phyloP scores from a whole-genome alignment of 352 stramenopile genomes.

The Phytophthora capsici region DNA sequence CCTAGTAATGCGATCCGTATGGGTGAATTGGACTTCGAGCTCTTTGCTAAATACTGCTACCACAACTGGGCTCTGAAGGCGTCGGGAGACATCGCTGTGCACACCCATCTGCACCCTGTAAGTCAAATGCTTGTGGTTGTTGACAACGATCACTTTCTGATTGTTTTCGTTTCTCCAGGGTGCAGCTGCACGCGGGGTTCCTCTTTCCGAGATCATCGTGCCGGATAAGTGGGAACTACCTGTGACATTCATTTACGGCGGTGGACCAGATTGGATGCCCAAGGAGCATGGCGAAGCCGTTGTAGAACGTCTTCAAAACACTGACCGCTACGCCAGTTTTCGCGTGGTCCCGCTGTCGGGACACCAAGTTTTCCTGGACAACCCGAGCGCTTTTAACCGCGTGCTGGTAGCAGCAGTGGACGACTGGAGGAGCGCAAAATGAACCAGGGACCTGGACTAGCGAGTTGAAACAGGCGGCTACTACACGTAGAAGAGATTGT shows the following conservation, averaged over 20 bases:
- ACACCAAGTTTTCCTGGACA: slow-evolving; percentile 84
- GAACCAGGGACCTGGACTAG: not conserved
- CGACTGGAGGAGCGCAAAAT: slow-evolving; percentile 25
- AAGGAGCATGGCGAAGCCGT: slow-evolving; percentile 61
- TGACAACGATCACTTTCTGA: not conserved
- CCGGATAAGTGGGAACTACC: slow-evolving; percentile 52
- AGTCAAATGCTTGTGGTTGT: not conserved
- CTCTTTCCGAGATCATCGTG: slow-evolving; percentile 55
- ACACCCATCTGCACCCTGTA: slow-evolving; percentile 72
- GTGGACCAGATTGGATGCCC: slow-evolving; percentile 77
- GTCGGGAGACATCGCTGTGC: slow-evolving; percentile 69
- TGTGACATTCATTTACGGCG: slow-evolving; percentile 75
- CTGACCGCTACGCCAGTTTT: slow-evolving; percentile 52
- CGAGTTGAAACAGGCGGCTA: slow-evolving; percentile 1
- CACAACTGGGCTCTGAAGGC: slow-evolving; percentile 77
- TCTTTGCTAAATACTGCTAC: slow-evolving; percentile 75
- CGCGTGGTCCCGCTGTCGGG: slow-evolving; percentile 61
- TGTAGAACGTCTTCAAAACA: slow-evolving; percentile 49
- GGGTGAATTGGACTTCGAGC: slow-evolving; percentile 61
- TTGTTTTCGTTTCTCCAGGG: slow-evolving; percentile 28
- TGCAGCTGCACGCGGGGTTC: slow-evolving; percentile 41
- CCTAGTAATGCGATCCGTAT: slow-evolving; percentile 70
- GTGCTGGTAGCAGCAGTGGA: slow-evolving; percentile 46
- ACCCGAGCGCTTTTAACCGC: slow-evolving; percentile 65
- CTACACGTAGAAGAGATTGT: not conserved